phyloP scores from a whole-genome alignment of 2,329 filamentous ascomycete genomes.

The Metarhizium rileyi region DNA sequence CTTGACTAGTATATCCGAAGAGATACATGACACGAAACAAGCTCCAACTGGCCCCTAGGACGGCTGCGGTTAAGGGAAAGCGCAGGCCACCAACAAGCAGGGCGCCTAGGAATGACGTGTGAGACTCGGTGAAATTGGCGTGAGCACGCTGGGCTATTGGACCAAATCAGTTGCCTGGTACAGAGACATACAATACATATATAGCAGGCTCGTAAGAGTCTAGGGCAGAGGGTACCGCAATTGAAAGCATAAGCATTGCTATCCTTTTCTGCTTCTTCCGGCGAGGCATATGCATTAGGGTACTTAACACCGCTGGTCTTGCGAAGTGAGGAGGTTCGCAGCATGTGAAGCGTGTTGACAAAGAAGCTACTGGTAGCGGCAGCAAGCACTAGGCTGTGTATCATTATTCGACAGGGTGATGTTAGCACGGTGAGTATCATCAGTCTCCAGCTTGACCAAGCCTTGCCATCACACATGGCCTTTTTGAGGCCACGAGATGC shows the following conservation, averaged over 20 bases:
- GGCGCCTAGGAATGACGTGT: constrained; percentile 39
- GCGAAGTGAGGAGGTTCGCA: constrained; percentile 39
- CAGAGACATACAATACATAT: too few relatives aligned
- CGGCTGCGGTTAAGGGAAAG: constrained; percentile 41
- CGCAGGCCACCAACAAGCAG: constrained; percentile 46
- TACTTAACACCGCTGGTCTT: constrained; percentile 44
- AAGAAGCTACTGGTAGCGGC: constrained; percentile 48
- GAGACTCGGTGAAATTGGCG: constrained; percentile 54
- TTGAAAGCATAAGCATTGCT: constrained; percentile 49
- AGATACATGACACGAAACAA: constrained; percentile 44
- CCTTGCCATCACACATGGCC: not conserved
- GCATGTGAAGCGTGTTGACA: constrained; percentile 43
- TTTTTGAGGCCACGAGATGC: not conserved
- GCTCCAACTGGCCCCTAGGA: constrained; percentile 42
- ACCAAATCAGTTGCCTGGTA: not conserved
- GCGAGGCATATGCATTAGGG: constrained; percentile 45
- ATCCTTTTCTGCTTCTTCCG: constrained; percentile 45
- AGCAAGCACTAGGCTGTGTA: constrained; percentile 49
- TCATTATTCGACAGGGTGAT: not conserved
- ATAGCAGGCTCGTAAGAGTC: not conserved
- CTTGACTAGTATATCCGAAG: constrained; percentile 38
- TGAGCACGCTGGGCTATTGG: constrained; percentile 47
- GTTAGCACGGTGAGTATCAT: not conserved
- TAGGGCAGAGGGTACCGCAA: constrained; percentile 35
- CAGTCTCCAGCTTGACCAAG: not conserved